Evolutionary conservation across 225 moss, liverwort and hornwort genomes (phyloP), one percentile per base, ranked within the genome.

Genomic region (Bryum argenteum): DNA sequence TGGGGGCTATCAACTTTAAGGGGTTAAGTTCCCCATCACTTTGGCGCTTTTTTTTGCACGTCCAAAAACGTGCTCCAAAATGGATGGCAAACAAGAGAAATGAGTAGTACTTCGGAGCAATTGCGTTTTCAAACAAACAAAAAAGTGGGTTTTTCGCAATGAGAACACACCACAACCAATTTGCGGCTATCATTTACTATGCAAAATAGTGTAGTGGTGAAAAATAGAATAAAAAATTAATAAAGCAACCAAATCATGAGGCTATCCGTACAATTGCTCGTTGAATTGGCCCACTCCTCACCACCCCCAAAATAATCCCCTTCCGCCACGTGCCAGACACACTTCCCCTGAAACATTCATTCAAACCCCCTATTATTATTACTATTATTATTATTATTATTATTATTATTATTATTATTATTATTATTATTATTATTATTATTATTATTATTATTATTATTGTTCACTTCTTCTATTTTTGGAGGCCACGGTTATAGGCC

Each of bases 341-440:
- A 17, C 61, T 40, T 40, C 71, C 52, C 62, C 53, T 13, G 63
- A 63, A 63, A 42, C 14, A 26, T 63, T 63, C 72, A 72, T 12
- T 8, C n/a, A 15, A 48, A 6, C 54, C 23, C 53, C n/a, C 53
- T 72, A 72, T 13, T 71, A 23, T 61, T 40, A 61, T 21, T 8
- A 23, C 40, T 71, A 71, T 12, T 71, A 22, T 61, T 39, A 61
- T n/a, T n/a, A 63, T 4, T 1, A 0, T 19, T 19, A 11, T 70
- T 11, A 2, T 11, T 11, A 43, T 11, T 9, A 43, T 8, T 43
- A 9, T 2, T 43, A 8, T 43, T 12, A 43, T 12, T 1, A 43
- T n/a, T 1, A 43, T 12, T 43, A 43, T 43, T 43, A 43, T n/a
- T n/a, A n/a, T n/a, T n/a, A n/a, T n/a, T n/a, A n/a, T n/a, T n/a